These are phyloP conservation scores for Apiospora marii DNA, from an alignment of 2,329 filamentous ascomycete genomes.

Conservation along the genomic window DNA sequence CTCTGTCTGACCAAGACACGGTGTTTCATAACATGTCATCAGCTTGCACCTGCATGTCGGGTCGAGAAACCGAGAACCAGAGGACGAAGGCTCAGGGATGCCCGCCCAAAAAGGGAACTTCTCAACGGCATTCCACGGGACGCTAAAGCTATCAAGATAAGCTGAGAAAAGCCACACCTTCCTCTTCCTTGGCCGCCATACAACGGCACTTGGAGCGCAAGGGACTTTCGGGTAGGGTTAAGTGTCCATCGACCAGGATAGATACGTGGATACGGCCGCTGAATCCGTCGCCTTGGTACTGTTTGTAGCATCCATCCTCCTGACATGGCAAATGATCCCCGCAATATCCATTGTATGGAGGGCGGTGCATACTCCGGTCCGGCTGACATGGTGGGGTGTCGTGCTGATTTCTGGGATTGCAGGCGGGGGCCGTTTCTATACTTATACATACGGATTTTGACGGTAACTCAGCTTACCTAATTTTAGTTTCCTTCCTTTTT, in stretches of 20 bases:
- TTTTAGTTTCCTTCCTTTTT: not conserved
- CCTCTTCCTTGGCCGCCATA: not conserved
- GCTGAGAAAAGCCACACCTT: not conserved
- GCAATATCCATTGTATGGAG: not conserved
- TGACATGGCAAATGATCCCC: not conserved
- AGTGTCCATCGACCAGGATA: not conserved
- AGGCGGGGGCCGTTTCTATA: not conserved
- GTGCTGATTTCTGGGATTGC: not conserved
- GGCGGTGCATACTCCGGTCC: constrained; percentile 20
- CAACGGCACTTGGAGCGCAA: not conserved
- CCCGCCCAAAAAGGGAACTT: not conserved
- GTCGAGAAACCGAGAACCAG: not conserved
- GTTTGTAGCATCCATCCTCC: not conserved
- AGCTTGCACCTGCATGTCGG: not conserved
- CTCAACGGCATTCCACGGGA: not conserved
- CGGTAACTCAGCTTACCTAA: constrained; percentile 7
- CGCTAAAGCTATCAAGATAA: not conserved
- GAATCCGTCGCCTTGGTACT: not conserved
- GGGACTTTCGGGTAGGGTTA: not conserved
- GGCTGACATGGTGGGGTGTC: constrained; percentile 7
- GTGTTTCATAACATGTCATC: not conserved
- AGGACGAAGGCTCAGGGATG: too few species aligned
- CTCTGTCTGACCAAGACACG: not conserved
- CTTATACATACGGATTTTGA: not conserved
- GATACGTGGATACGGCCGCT: not conserved